Base-by-base conservation (phyloP, 2,329 filamentous ascomycete genomes). In the Phyllachora maydis region DNA sequence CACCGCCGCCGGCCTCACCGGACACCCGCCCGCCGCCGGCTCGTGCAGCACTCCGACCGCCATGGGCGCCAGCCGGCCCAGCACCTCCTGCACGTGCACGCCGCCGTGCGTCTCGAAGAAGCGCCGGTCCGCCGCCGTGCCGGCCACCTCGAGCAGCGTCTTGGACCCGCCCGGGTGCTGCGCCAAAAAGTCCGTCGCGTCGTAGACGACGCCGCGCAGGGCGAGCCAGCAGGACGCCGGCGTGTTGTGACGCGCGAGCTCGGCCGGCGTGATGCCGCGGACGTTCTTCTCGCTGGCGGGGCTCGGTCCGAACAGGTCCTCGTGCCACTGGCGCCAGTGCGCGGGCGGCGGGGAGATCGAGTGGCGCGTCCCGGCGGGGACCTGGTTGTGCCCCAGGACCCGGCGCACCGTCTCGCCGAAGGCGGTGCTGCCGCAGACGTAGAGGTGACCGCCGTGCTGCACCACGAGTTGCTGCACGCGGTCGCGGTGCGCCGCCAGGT, bases 351-450 rank as follows among this genome's bases (percentile, higher is more conserved):
- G n/a, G n/a, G n/a, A n/a, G n/a, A n/a, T n/a, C n/a, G n/a, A n/a
- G n/a, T n/a, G n/a, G n/a, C n/a, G n/a, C n/a, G n/a, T n/a, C n/a
- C n/a, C n/a, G n/a, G n/a, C n/a, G n/a, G n/a, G n/a, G n/a, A n/a
- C n/a, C n/a, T n/a, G n/a, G n/a, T n/a, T n/a, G n/a, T n/a, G n/a
- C n/a, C n/a, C n/a, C n/a, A n/a, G n/a, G n/a, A n/a, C n/a, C n/a
- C n/a, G n/a, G 20, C 20, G 20, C 14, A 22, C 20, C 4, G 10
- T n/a, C 13, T 22, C 20, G 5, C 20, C 20, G n/a, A 22, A 22
- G 5, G 20, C 8, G 12, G 11, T 14, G 15, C 20, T 22, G 6
- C 20, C 20, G 12, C 12, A 14, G 20, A 22, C 20, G 12, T 14
- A 22, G 4, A 22, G 5, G 11, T 22, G 20, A 6, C 20, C 20